A percentile compares a stretch with the other conserved stretches of the same genome.
Conservation (phyloP, 257 asterid species). For the Fraxinus americana region DNA sequence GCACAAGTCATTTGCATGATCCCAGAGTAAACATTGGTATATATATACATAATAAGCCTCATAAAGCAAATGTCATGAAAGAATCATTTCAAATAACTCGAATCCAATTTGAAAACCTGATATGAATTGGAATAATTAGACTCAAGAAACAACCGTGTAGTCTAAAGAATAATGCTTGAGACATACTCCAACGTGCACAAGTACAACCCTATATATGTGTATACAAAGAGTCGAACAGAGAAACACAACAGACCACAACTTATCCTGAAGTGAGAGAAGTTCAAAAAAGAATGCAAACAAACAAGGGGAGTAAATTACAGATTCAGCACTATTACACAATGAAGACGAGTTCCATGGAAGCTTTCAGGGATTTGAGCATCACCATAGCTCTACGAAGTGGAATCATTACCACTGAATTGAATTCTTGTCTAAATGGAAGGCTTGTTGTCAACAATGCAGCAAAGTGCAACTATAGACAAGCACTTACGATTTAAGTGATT, state of each 20-base stretch:
- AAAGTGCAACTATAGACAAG: neutral
- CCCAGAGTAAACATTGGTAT: neutral
- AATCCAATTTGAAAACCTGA: constrained; percentile 19
- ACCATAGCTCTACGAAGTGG: neutral
- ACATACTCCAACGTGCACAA: neutral
- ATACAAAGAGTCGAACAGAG: neutral
- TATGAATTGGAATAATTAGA: constrained; percentile 9
- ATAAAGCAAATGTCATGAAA: constrained; percentile 15
- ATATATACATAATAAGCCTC: constrained; percentile 4
- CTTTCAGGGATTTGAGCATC: neutral
- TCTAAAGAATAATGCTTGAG: neutral
- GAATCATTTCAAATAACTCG: constrained; percentile 13
- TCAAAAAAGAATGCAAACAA: neutral
- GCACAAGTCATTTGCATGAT: neutral
- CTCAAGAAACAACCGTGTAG: constrained; percentile 2
- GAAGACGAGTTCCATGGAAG: neutral
- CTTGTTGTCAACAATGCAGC: neutral
- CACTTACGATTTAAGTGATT: constrained; percentile 15
- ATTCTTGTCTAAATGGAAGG: neutral
- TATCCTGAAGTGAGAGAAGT: neutral
- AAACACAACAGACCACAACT: constrained; percentile 2
- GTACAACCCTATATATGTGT: neutral
- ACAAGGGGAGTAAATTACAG: neutral
- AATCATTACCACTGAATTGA: neutral
- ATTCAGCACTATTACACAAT: neutral